These are phyloP conservation scores for Meyerozyma elateridarum DNA, from an alignment of 1,139 yeast genomes.

Conservation along the genomic window DNA sequence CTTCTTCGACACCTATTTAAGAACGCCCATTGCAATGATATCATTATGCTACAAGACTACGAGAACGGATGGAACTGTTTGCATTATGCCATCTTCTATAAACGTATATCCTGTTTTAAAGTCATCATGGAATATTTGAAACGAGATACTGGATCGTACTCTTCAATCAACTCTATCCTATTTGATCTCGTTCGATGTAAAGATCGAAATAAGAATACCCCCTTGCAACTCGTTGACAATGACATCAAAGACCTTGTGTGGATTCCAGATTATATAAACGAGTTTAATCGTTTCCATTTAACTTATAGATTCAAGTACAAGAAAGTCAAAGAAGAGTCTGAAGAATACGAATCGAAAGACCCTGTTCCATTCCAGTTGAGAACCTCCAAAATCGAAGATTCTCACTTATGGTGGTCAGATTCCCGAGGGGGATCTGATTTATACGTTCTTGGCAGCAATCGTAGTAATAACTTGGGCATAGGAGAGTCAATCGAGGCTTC, in stretches of 20 bases:
- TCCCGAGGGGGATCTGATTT: slow-evolving; percentile 56
- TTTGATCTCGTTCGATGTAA: slow-evolving; percentile 46
- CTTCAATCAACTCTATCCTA: slow-evolving; percentile 20
- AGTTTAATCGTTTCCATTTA: slow-evolving; percentile 14
- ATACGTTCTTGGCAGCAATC: slow-evolving; percentile 62
- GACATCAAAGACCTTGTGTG: slow-evolving; percentile 37
- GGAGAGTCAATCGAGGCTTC: slow-evolving; percentile 62
- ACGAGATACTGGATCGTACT: slow-evolving; percentile 11
- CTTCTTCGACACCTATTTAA: slow-evolving; percentile 43
- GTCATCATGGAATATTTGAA: slow-evolving; percentile 37
- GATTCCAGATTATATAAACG: slow-evolving; percentile 44
- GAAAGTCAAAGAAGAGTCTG: not conserved
- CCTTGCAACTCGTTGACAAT: slow-evolving; percentile 52
- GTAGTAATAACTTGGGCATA: slow-evolving; percentile 61
- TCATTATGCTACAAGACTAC: slow-evolving; percentile 48
- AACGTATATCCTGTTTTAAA: slow-evolving; percentile 54
- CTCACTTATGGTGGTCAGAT: slow-evolving; percentile 26
- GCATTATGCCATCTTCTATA: slow-evolving; percentile 62
- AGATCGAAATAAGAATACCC: slow-evolving; percentile 66
- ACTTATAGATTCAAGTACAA: slow-evolving; percentile 5
- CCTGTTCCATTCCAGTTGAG: slow-evolving; percentile 1
- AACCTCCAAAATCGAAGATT: not conserved
- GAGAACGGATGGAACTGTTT: slow-evolving; percentile 86
- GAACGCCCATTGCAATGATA: slow-evolving; percentile 32
- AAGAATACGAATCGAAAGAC: slow-evolving; percentile 17